Percentiles rank a stretch among this genome's conserved stretches.
Conservation (phyloP, 805 yeast genomes). For the Candida michaelii region DNA sequence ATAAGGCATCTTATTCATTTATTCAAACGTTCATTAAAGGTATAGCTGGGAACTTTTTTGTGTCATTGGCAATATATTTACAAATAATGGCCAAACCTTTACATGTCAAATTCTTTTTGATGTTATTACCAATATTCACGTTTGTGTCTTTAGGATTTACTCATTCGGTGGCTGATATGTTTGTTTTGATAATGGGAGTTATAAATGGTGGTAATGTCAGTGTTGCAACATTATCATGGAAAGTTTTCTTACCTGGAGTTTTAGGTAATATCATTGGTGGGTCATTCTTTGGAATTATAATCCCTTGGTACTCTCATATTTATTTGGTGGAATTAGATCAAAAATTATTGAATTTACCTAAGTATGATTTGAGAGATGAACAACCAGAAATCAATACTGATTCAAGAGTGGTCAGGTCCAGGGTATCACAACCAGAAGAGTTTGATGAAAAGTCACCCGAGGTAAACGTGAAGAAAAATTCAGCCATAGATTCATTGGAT, state of each 20-base stretch:
- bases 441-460: constrained; percentile 16
- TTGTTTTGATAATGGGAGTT: constrained; percentile 60
- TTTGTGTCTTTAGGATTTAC: constrained; percentile 79
- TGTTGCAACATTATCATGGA: constrained; percentile 71
- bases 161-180: constrained; percentile 85
- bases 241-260: constrained; percentile 64
- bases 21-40: constrained; percentile 67
- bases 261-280: constrained; percentile 86
- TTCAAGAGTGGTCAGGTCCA: constrained; percentile 67
- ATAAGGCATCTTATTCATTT: constrained; percentile 48
- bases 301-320: constrained; percentile 75
- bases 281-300: constrained; percentile 54
- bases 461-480: no score
- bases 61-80: constrained; percentile 70
- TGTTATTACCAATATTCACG: constrained; percentile 69
- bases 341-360: constrained; percentile 59
- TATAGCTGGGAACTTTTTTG: constrained; percentile 76
- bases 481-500: no score
- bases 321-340: constrained; percentile 72
- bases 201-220: constrained; percentile 60
- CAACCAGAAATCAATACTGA: constrained; percentile 77
- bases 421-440: constrained; percentile 1
- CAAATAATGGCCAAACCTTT: constrained; percentile 78
- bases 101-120: constrained; percentile 68
- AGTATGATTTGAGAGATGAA: constrained; percentile 71